Evolutionary conservation across 179 eudicot species (phyloP).

Genomic region (Gypsophila paniculata): DNA sequence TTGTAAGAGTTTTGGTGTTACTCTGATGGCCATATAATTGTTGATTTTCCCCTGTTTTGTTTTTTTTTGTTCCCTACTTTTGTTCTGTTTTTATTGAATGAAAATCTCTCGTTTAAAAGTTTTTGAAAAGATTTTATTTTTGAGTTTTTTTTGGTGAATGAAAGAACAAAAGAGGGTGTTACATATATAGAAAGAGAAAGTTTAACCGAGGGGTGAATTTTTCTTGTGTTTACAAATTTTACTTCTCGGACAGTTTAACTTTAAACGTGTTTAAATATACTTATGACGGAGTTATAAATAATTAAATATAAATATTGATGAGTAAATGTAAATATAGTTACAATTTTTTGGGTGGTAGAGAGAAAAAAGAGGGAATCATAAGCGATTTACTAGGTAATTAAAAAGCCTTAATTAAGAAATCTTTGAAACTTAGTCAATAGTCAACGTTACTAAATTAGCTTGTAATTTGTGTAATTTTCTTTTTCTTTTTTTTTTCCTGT

Average conservation of each 20-base stretch:
- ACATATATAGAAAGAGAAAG: slow-evolving; percentile 15
- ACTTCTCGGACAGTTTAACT: not conserved
- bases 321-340: not conserved
- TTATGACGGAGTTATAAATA: too few relatives aligned
- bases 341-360: not conserved
- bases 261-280: not conserved
- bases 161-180: slow-evolving; percentile 9
- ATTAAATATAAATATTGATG: too few relatives aligned
- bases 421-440: not conserved
- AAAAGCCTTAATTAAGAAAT: slow-evolving; percentile 23
- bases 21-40: slow-evolving; percentile 38
- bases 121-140: too few relatives aligned
- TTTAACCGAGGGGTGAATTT: not conserved
- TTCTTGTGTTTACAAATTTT: not conserved
- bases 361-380: not conserved
- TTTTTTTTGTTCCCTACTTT: not conserved
- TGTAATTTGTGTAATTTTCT: not conserved
- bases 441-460: not conserved
- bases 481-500: not conserved
- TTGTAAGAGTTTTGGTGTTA: slow-evolving; percentile 33
- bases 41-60: slow-evolving; percentile 23
- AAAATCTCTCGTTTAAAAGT: not conserved
- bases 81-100: slow-evolving; percentile 1
- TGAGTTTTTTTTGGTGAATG: slow-evolving; percentile 13
- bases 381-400: slow-evolving; percentile 12